These are phyloP conservation scores for Phragmites australis DNA, from an alignment of 176 grass and related monocot genomes.

Conservation along the genomic window DNA sequence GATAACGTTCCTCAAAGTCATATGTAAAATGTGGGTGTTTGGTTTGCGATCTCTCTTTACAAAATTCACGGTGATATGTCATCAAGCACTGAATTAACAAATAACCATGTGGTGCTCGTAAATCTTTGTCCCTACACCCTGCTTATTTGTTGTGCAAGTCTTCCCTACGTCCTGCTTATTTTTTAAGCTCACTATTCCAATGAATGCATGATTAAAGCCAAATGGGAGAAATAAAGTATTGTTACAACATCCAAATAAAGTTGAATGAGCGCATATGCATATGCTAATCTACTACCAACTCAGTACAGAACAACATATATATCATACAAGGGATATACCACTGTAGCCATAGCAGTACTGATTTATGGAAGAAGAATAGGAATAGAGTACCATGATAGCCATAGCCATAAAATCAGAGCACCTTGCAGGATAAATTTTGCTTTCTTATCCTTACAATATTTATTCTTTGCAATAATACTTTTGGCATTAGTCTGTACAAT, in stretches of 20 bases:
- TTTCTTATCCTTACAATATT: conserved; percentile 41
- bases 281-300: conserved; percentile 19
- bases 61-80: conserved; percentile 29
- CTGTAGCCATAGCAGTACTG: too few relatives aligned
- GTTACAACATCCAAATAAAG: conserved; percentile 26
- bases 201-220: conserved; percentile 45
- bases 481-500: conserved; percentile 48
- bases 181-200: conserved; percentile 28
- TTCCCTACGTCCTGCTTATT: neutral
- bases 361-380: too few relatives aligned
- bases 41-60: conserved; percentile 27
- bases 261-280: neutral
- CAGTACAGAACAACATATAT: conserved; percentile 8
- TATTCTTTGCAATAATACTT: conserved; percentile 43
- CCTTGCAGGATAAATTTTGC: conserved; percentile 54
- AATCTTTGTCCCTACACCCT: neutral
- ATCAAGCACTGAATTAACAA: conserved; percentile 25
- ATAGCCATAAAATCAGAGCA: neutral
- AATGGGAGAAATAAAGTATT: conserved; percentile 7
- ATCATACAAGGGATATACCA: conserved; percentile 12
- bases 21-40: too few relatives aligned
- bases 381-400: too few relatives aligned
- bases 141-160: neutral
- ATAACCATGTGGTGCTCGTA: conserved; percentile 28
- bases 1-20: too few relatives aligned